These are phyloP conservation scores for Claviceps africana DNA, from an alignment of 2,329 filamentous ascomycete species.

Conservation along the genomic window DNA sequence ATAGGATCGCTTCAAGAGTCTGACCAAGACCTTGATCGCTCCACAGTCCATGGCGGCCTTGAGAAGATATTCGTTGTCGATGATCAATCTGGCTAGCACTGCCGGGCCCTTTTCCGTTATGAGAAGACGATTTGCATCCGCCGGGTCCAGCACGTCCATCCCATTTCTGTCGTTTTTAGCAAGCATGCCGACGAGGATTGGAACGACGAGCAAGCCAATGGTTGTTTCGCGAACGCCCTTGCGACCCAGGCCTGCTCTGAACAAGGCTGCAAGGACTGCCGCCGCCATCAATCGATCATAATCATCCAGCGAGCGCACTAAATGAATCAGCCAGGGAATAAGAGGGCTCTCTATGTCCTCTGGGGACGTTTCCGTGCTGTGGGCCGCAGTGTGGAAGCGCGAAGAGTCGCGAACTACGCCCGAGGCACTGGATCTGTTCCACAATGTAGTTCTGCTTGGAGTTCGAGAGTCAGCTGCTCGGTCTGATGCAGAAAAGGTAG, in stretches of 20 bases:
- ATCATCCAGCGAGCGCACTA: conserved; percentile 43
- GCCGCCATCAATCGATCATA: conserved; percentile 54
- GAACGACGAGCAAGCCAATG: conserved; percentile 54
- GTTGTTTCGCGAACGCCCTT: conserved; percentile 46
- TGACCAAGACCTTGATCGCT: conserved; percentile 31
- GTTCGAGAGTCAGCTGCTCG: conserved; percentile 15
- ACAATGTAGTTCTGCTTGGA: conserved; percentile 14
- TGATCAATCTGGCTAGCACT: conserved; percentile 64
- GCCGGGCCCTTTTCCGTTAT: conserved; percentile 59
- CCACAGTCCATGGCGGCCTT: conserved; percentile 61
- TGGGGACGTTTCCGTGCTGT: conserved; percentile 20
- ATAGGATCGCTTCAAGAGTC: conserved; percentile 37
- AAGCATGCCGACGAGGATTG: conserved; percentile 53
- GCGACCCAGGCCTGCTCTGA: conserved; percentile 51
- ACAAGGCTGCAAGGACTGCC: conserved; percentile 54
- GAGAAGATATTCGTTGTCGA: conserved; percentile 66
- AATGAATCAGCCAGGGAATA: conserved; percentile 57
- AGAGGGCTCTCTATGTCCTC: conserved; percentile 57
- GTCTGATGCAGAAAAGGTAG: conserved; percentile 11
- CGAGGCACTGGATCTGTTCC: conserved; percentile 15
- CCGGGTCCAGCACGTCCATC: conserved; percentile 21
- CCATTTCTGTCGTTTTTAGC: conserved; percentile 30
- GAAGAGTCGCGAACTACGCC: conserved; percentile 18
- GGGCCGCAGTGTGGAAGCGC: conserved; percentile 14
- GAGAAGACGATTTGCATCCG: conserved; percentile 20